Conservation (phyloP, 257 asterid genomes). For the Nicotiana noctiflora region DNA sequence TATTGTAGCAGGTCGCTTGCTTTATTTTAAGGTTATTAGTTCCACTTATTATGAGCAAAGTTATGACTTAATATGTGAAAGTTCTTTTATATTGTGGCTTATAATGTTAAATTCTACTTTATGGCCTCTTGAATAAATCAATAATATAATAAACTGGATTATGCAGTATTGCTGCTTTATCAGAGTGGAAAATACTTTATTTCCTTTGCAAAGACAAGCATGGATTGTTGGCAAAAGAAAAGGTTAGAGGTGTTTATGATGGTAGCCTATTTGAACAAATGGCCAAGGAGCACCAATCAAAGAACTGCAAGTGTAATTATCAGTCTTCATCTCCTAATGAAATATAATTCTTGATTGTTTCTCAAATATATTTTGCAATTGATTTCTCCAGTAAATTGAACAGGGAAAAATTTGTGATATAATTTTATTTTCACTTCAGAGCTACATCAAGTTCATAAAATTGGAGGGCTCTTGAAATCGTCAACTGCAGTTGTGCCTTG, state of each 20-base stretch:
- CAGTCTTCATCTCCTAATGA: not conserved
- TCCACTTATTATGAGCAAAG: too few species aligned
- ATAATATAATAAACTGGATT: not conserved
- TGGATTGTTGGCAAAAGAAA: conserved; percentile 56
- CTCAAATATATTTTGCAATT: not conserved
- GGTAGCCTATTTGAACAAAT: conserved; percentile 74
- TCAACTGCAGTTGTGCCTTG: not conserved
- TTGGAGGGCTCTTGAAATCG: not conserved
- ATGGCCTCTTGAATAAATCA: not conserved
- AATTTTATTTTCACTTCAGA: not conserved
- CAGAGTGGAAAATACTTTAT: conserved; percentile 73
- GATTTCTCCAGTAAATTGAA: not conserved
- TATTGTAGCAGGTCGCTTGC: too few species aligned
- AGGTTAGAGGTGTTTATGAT: conserved; percentile 51
- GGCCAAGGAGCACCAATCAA: conserved; percentile 52
- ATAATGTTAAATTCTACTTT: too few species aligned
- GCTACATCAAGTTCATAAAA: not conserved
- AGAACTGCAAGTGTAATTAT: conserved; percentile 31
- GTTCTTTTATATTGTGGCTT: not conserved
- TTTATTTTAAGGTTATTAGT: too few species aligned
- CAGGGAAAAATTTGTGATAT: not conserved
- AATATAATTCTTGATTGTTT: not conserved
- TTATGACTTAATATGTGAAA: too few species aligned
- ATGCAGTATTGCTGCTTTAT: conserved; percentile 52
- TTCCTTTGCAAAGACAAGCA: conserved; percentile 59